phyloP scores from a whole-genome alignment of 768 basidiomycete species.

The Pilatotrama ljubarskyi region DNA sequence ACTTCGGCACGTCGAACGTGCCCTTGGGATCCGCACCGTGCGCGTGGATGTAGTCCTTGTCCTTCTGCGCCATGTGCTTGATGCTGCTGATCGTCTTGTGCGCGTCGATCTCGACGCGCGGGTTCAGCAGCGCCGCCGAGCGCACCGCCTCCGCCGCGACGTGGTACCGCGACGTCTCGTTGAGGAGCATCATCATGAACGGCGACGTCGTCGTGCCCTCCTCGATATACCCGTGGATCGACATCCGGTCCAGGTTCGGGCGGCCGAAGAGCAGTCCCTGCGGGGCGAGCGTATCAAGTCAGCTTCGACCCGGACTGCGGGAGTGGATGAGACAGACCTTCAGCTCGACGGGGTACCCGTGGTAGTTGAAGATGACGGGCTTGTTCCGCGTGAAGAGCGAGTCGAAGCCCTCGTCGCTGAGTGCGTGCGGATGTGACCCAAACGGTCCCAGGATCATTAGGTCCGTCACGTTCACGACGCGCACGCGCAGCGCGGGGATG shows the following conservation, averaged over 20 bases:
- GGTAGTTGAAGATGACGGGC: slow-evolving; percentile 80
- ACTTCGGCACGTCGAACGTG: slow-evolving; percentile 25
- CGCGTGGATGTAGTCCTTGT: slow-evolving; percentile 58
- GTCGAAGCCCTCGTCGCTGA: slow-evolving; percentile 60
- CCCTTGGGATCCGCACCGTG: slow-evolving; percentile 44
- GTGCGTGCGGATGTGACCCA: slow-evolving; percentile 77
- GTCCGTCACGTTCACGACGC: slow-evolving; percentile 89
- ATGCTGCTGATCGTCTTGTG: slow-evolving; percentile 59
- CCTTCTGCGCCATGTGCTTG: slow-evolving; percentile 61
- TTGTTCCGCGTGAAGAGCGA: slow-evolving; percentile 71
- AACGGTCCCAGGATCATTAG: slow-evolving; percentile 74
- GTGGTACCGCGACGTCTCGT: slow-evolving; percentile 66
- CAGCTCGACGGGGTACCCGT: slow-evolving; percentile 76
- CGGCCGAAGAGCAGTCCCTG: slow-evolving; percentile 58
- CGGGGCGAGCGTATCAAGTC: neutral
- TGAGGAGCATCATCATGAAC: slow-evolving; percentile 84
- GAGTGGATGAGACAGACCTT: slow-evolving; percentile 34
- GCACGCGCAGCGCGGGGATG: slow-evolving; percentile 72
- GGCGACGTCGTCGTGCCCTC: slow-evolving; percentile 83
- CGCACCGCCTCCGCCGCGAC: slow-evolving; percentile 63
- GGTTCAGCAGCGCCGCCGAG: slow-evolving; percentile 52
- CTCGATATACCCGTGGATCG: slow-evolving; percentile 64
- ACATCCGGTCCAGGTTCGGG: slow-evolving; percentile 47
- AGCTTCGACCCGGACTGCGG: neutral
- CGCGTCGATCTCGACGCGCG: slow-evolving; percentile 54